Evolutionary conservation across 2,329 filamentous ascomycete genomes (phyloP).

Genomic region (Arthroderma sp.): DNA sequence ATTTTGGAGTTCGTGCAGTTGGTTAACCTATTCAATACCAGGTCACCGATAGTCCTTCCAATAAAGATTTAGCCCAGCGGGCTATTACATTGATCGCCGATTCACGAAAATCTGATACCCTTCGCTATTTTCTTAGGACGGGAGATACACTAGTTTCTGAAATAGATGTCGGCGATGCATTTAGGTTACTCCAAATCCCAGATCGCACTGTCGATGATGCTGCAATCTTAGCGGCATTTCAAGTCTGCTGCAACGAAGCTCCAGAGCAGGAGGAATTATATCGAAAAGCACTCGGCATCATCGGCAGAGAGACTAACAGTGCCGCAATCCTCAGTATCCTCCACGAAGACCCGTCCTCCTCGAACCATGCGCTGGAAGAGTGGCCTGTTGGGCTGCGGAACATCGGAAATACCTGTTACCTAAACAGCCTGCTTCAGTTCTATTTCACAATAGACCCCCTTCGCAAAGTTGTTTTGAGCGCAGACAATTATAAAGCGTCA

Average conservation of each 20-base stretch:
- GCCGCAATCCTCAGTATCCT: conserved; percentile 22
- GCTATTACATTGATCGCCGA: conserved; percentile 48
- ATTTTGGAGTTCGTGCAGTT: not conserved
- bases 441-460: conserved; percentile 79
- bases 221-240: conserved; percentile 37
- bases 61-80: conserved; percentile 38
- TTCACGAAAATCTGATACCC: conserved; percentile 40
- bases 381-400: conserved; percentile 81
- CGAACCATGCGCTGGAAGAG: conserved; percentile 28
- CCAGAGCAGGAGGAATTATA: conserved; percentile 34
- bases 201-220: conserved; percentile 41
- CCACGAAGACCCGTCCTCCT: conserved; percentile 18
- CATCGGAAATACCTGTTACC: conserved; percentile 94
- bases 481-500: conserved; percentile 57
- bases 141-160: conserved; percentile 36
- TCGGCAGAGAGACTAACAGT: conserved; percentile 33
- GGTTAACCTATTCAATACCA: conserved; percentile 14
- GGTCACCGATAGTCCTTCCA: conserved; percentile 38
- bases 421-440: conserved; percentile 93
- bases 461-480: conserved; percentile 65
- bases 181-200: conserved; percentile 38
- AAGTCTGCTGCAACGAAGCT: conserved; percentile 33
- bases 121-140: conserved; percentile 41
- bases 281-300: conserved; percentile 35
- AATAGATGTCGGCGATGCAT: conserved; percentile 45